Evolutionary conservation across 2,329 filamentous ascomycete genomes (phyloP), one percentile per base, ranked within the genome.

Genomic region (Aspergillus fructus): DNA sequence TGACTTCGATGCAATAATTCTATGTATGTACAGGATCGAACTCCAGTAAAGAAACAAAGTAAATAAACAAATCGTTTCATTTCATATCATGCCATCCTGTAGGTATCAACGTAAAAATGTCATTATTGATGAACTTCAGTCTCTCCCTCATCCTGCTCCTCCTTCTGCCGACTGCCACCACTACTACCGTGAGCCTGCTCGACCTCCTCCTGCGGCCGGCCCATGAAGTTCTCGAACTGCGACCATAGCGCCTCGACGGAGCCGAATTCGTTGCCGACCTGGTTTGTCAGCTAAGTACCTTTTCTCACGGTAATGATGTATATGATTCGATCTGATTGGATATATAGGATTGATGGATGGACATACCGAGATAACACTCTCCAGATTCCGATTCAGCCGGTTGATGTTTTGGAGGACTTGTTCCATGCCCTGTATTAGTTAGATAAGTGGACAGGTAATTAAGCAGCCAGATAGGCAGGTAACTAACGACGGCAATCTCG

Each of bases 241-340:
- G 90, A 96, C 94, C 94, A 99, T 15, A 99, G 83, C 30, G 91
- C 92, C 75, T 99, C 94, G 43, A 99, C 94, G 4, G 91, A 93
- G n/a, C 90, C 88, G 76, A 99, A 97, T 70, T 99, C 94, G 75
- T 96, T 96, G 39, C 94, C 94, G 52, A 99, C 88, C 87, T 91
- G 54, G 7, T 39, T 15, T 2, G 27, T 30, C 9, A 30, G 27
- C 3, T 30, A 30, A 30, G 3, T 11, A 11, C 3, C 3, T 1
- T 11, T 4, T 30, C 4, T 30, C 9, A 8, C 27, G 27, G 27
- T 30, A 4, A 11, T 30, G 2, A 11, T 30, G 24, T 27, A 27
- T 21, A 30, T 30, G 24, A 2, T 24, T n/a, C 17, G 5, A 30
- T 11, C 11, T 9, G 27, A 30, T 30, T 30, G 27, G 27, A 30